Evolutionary conservation across 1,284 basidiomycete genomes (phyloP).

Genomic region (Cutaneotrichosporon mucoides): DNA sequence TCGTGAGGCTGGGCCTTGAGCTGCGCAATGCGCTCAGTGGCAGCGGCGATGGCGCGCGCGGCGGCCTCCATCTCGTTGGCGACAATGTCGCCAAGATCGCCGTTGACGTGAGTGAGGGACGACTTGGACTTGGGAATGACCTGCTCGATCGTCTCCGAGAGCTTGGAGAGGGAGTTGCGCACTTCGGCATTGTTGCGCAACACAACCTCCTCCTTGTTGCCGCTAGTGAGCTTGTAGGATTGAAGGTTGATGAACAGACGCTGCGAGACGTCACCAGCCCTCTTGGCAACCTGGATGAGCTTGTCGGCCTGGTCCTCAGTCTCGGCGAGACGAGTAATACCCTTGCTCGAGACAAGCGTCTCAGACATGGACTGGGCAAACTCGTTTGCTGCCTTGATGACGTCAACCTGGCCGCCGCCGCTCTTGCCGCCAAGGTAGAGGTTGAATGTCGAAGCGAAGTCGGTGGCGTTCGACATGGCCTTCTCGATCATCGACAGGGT

Average conservation of each 20-base stretch:
- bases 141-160: conserved; percentile 81
- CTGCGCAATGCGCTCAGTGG: conserved; percentile 81
- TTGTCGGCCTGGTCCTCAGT: conserved; percentile 89
- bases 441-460: conserved; percentile 93
- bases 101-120: conserved; percentile 70
- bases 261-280: conserved; percentile 78
- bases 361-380: conserved; percentile 90
- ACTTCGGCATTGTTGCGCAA: conserved; percentile 86
- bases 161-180: conserved; percentile 70
- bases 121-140: conserved; percentile 82
- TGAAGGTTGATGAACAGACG: conserved; percentile 94
- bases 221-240: conserved; percentile 80
- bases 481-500: conserved; percentile 99
- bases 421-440: conserved; percentile 81
- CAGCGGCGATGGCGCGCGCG: conserved; percentile 87
- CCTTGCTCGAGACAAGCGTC: conserved; percentile 88
- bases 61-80: conserved; percentile 95
- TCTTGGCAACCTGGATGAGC: conserved; percentile 78
- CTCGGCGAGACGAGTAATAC: conserved; percentile 85
- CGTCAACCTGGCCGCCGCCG: conserved; percentile 87
- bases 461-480: conserved; percentile 84
- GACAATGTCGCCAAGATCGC: conserved; percentile 94
- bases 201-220: conserved; percentile 80
- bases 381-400: conserved; percentile 96
- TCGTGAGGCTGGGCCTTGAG: conserved; percentile 84